Evolutionary conservation across 495 filamentous ascomycete genomes (phyloP).

Genomic region (Extremus antarcticus): DNA sequence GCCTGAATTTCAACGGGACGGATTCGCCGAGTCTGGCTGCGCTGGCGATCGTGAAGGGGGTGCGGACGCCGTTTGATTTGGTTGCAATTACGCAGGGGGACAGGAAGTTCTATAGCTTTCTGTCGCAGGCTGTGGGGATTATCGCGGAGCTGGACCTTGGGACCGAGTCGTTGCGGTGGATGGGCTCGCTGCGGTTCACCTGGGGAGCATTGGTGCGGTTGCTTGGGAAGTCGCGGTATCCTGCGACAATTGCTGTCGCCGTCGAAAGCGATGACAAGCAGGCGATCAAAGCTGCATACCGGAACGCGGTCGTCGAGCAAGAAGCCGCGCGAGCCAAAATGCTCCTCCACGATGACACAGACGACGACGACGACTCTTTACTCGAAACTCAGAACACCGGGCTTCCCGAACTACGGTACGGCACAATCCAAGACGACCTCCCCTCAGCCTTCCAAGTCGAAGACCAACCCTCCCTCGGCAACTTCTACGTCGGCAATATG

Average conservation of each 20-base stretch:
- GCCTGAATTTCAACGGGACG: conserved; percentile 78
- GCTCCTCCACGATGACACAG: not conserved
- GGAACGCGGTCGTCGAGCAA: conserved; percentile 31
- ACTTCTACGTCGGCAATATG: conserved; percentile 95
- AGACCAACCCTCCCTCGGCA: conserved; percentile 61
- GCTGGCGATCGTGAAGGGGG: conserved; percentile 71
- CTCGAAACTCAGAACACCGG: not conserved
- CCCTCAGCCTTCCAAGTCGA: conserved; percentile 55
- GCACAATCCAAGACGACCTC: conserved; percentile 64
- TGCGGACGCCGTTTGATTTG: conserved; percentile 70
- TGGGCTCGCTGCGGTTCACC: conserved; percentile 76
- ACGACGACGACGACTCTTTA: not conserved
- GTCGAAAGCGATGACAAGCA: conserved; percentile 68
- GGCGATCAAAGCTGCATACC: conserved; percentile 63
- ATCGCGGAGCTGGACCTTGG: conserved; percentile 81
- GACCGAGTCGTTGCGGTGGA: conserved; percentile 86
- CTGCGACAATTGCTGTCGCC: conserved; percentile 78
- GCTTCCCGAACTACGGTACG: conserved; percentile 50
- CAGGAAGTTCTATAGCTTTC: conserved; percentile 65
- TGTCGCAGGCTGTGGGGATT: conserved; percentile 83
- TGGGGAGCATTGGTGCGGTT: conserved; percentile 68
- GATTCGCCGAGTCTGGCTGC: conserved; percentile 65
- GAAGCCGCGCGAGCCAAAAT: conserved; percentile 22
- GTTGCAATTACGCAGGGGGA: conserved; percentile 77
- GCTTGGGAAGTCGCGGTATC: conserved; percentile 62